Conservation (phyloP, 345 rosid genomes). For the Acer campestre region DNA sequence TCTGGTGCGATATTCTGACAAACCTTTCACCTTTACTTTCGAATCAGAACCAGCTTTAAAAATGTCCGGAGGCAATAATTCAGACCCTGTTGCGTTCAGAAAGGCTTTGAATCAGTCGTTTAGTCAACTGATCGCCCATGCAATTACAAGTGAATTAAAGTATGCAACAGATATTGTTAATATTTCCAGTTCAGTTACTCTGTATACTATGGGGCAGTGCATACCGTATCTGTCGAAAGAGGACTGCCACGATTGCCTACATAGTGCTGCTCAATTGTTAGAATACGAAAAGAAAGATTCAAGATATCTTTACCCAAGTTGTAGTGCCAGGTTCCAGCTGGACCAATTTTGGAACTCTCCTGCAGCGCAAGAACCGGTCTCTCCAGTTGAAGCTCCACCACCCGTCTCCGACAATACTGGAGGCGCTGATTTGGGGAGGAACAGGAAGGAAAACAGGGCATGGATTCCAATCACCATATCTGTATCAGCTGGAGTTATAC, state of each 20-base stretch:
- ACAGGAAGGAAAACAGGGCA: neutral
- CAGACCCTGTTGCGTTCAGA: neutral
- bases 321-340: too few species aligned
- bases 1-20: constrained; percentile 32
- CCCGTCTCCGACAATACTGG: too few species aligned
- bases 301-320: too few species aligned
- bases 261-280: neutral
- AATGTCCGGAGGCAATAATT: neutral
- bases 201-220: constrained; percentile 29
- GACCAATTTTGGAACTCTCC: too few species aligned
- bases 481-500: too few species aligned
- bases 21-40: constrained; percentile 1
- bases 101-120: neutral
- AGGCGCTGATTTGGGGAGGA: too few species aligned
- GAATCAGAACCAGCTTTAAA: neutral
- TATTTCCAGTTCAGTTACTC: neutral
- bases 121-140: neutral
- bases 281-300: neutral
- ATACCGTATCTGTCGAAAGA: constrained; percentile 11
- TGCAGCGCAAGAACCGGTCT: too few species aligned
- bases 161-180: neutral
- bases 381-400: too few species aligned
- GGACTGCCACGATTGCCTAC: constrained; percentile 10
- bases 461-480: too few species aligned
- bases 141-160: neutral